Evolutionary conservation across 331 rosid species (phyloP), one percentile per base, ranked within the genome.

Genomic region (Acacia pycnantha): DNA sequence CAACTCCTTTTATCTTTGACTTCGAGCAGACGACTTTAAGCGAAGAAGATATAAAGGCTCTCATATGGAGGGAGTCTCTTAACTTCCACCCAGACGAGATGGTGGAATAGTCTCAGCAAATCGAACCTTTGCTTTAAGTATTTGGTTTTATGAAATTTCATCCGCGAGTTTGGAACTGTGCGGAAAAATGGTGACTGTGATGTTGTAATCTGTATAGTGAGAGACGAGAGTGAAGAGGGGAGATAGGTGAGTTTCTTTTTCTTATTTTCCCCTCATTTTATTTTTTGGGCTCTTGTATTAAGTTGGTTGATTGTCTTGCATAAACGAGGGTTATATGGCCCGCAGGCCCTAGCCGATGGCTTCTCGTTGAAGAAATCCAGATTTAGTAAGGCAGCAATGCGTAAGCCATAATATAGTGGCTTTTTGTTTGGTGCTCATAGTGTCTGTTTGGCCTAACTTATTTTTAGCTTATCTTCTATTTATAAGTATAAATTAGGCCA

Each of bases 41-140:
- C 48, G 98, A 95, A 87, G 98, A 93, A 72, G 98, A 95, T 79
- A 92, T 95, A 85, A 95, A 88, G 90, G 96, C 92, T 73, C 96
- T 95, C 74, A 86, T 93, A 88, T 95, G 98, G 98, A 84, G 74
- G 72, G 98, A 93, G 85, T 87, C 96, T 77, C 84, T 90, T 72
- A 86, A 80, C 74, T 90, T 91, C 85, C 81, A 84, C 77, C 90
- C 90, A 44, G 92, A 85, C 29, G 74, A 70, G 69, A 59, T 78
- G 78, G 77, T 37, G 77, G 89, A 86, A 62, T 88, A 91, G 80
- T 33, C 81, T 46, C n/a, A 6, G 27, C 27, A 46, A n/a, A 35
- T 12, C 54, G 56, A 11, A 46, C 46, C 41, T 73, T 54, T 71
- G 22, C 56, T 76, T 40, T 65, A 35, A 59, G 35, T 79, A 26